These are phyloP conservation scores for Metschnikowia aberdeeniae DNA, from an alignment of 805 yeast genomes.

Conservation along the genomic window DNA sequence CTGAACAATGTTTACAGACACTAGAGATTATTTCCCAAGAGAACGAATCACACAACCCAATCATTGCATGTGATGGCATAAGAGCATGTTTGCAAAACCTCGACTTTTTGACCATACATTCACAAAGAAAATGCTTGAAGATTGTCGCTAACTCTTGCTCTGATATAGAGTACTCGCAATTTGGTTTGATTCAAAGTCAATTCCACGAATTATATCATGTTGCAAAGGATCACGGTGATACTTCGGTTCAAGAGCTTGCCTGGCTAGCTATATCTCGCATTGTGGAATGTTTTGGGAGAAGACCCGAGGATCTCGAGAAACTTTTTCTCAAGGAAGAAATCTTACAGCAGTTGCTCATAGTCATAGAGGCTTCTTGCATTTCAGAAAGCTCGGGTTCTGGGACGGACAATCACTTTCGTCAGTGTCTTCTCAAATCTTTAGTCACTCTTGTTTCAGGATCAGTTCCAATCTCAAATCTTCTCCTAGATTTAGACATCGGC, in stretches of 20 bases:
- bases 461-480: constrained; percentile 37
- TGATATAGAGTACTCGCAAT: constrained; percentile 41
- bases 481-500: constrained; percentile 49
- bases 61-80: constrained; percentile 60
- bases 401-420: constrained; percentile 7
- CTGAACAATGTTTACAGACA: constrained; percentile 84
- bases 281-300: constrained; percentile 44
- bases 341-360: constrained; percentile 8
- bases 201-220: constrained; percentile 59
- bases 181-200: constrained; percentile 48
- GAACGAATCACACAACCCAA: constrained; percentile 43
- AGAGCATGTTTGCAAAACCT: constrained; percentile 64
- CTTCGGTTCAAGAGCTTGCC: constrained; percentile 55
- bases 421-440: constrained; percentile 38
- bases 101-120: constrained; percentile 86
- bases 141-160: constrained; percentile 70
- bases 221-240: constrained; percentile 52
- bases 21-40: constrained; percentile 62
- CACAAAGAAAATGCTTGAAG: constrained; percentile 75
- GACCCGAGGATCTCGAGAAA: constrained; percentile 43
- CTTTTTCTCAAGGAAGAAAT: constrained; percentile 25
- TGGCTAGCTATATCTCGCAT: constrained; percentile 63
- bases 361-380: constrained; percentile 14
- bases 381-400: constrained; percentile 11
- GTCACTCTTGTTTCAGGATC: constrained; percentile 40